A percentile compares a stretch with the other conserved stretches of the same genome.
These are phyloP conservation scores for Entomortierella lignicola DNA, from an alignment of 192 early-diverging fungal genomes.

Conservation along the genomic window DNA sequence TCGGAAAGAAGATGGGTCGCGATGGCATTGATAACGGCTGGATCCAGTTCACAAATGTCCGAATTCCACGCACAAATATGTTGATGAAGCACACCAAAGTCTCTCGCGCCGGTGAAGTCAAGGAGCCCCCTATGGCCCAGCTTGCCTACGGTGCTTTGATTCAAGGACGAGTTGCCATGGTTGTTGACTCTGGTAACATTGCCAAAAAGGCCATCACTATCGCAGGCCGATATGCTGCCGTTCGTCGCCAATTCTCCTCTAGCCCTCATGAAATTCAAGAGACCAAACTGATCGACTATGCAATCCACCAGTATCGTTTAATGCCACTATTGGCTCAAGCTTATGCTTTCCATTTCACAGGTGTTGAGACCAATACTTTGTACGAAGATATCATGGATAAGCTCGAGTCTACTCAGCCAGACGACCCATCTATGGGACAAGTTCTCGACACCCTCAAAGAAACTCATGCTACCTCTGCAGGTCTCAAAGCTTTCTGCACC, in stretches of 20 bases:
- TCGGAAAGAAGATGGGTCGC: slow-evolving; percentile 94
- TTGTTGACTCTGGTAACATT: slow-evolving; percentile 86
- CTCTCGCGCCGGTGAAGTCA: slow-evolving; percentile 78
- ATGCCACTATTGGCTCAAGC: slow-evolving; percentile 92
- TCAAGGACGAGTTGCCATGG: slow-evolving; percentile 85
- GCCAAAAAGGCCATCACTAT: slow-evolving; percentile 92
- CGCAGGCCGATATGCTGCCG: slow-evolving; percentile 90
- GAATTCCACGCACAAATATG: slow-evolving; percentile 91
- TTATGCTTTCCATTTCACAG: slow-evolving; percentile 92
- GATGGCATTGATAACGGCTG: slow-evolving; percentile 94
- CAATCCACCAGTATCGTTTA: slow-evolving; percentile 94
- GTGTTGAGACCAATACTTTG: slow-evolving; percentile 81
- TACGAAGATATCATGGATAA: slow-evolving; percentile 83
- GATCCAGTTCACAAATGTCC: slow-evolving; percentile 93
- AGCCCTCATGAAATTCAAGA: slow-evolving; percentile 71
- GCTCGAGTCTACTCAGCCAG: slow-evolving; percentile 74
- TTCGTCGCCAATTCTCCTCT: slow-evolving; percentile 88
- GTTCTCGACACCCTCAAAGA: slow-evolving; percentile 88
- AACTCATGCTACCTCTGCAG: slow-evolving; percentile 90
- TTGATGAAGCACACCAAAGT: slow-evolving; percentile 95
- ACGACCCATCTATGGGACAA: slow-evolving; percentile 67
- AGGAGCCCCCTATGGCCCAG: slow-evolving; percentile 85
- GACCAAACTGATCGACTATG: slow-evolving; percentile 93
- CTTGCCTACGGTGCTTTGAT: slow-evolving; percentile 91
- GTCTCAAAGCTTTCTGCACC: slow-evolving; percentile 94